Percentiles rank a stretch among this genome's conserved stretches.
These are phyloP conservation scores for Nicotiana otophora DNA, from an alignment of 257 asterid species.

Conservation along the genomic window DNA sequence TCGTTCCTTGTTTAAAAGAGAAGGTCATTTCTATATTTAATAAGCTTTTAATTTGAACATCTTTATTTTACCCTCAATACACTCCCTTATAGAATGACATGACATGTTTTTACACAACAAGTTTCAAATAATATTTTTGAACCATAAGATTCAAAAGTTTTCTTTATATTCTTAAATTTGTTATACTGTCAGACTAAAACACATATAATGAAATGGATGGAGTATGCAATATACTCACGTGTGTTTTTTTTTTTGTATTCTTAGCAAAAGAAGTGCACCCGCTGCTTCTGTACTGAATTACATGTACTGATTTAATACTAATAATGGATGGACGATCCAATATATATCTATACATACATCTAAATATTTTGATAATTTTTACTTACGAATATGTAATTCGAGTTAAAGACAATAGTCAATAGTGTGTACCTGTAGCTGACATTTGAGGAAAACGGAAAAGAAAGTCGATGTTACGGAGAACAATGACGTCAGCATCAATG, in stretches of 20 bases:
- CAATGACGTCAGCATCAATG: constrained; percentile 71
- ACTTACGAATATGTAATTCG: no score
- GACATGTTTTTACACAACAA: background rate
- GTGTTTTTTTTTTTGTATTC: no score
- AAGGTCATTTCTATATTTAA: no score
- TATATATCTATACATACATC: no score
- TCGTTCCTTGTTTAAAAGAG: no score
- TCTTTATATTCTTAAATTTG: background rate
- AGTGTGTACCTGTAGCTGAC: constrained; percentile 62
- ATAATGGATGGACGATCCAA: no score
- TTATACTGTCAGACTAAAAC: background rate
- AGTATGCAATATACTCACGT: no score
- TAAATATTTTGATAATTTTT: no score
- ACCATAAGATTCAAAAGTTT: background rate
- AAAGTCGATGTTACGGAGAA: constrained; percentile 56
- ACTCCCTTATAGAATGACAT: background rate
- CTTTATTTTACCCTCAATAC: no score
- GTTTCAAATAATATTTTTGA: background rate
- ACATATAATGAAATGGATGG: background rate
- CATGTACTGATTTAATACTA: no score
- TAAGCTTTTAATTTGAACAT: no score
- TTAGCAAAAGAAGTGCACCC: background rate
- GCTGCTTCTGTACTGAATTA: background rate
- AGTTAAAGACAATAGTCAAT: no score
- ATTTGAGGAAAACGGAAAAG: constrained; percentile 74